Evolutionary conservation across 306 rosid species (phyloP).

Genomic region (Benincasa hispida): DNA sequence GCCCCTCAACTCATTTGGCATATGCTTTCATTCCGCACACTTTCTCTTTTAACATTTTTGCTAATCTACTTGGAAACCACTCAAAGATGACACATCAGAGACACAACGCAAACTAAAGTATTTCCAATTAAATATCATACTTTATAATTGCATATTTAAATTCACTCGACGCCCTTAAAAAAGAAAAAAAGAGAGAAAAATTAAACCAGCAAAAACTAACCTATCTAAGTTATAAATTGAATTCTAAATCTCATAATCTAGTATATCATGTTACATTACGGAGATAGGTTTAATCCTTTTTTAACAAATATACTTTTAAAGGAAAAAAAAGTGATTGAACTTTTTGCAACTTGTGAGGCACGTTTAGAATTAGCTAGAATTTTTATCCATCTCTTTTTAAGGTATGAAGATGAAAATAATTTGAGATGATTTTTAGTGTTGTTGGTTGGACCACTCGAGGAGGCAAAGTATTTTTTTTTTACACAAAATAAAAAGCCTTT

Average conservation of each 20-base stretch:
- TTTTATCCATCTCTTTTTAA: not conserved
- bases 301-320: no score
- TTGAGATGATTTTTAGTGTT: not conserved
- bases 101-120: not conserved
- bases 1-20: not conserved
- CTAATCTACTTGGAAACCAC: conserved; percentile 4
- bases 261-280: no score
- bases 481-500: not conserved
- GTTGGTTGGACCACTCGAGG: not conserved
- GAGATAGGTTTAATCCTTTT: no score
- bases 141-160: not conserved
- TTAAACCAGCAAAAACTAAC: no score
- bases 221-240: no score
- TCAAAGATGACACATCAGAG: not conserved
- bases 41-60: not conserved
- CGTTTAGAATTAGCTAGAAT: not conserved
- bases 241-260: not conserved
- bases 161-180: no score
- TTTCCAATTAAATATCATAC: not conserved
- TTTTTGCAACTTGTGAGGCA: not conserved
- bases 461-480: not conserved
- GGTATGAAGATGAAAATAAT: not conserved
- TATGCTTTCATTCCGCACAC: not conserved
- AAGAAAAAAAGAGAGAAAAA: no score
- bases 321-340: no score